A percentile compares a stretch with the other conserved stretches of the same genome.
Evolutionary conservation across 805 yeast species (phyloP).

Genomic region (Candida boleticola): DNA sequence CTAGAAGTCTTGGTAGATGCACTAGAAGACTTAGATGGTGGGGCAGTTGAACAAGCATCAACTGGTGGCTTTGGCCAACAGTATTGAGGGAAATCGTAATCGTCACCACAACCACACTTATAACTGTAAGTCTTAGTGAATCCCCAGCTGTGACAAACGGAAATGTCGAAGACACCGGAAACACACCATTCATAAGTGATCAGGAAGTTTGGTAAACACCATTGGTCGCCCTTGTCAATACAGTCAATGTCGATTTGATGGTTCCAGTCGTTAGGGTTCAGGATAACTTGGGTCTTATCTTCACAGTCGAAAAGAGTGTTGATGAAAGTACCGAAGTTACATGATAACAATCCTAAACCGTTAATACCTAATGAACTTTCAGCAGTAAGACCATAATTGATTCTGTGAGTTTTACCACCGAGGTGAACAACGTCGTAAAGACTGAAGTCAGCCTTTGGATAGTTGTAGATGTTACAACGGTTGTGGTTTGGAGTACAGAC

Average conservation of each 20-base stretch:
- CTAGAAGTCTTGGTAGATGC: neutral
- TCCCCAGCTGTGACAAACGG: neutral
- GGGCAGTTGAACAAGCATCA: neutral
- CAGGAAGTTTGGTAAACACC: slow-evolving; percentile 1
- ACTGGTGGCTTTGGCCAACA: slow-evolving; percentile 3
- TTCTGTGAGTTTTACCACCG: neutral
- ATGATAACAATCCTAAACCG: neutral
- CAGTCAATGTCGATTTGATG: neutral
- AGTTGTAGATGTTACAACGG: neutral
- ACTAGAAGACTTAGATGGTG: neutral
- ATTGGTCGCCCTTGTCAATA: slow-evolving; percentile 3
- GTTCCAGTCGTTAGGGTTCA: neutral
- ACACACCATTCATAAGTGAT: slow-evolving; percentile 1
- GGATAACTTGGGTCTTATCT: neutral
- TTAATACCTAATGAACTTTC: neutral
- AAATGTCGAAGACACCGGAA: neutral
- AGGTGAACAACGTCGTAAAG: neutral
- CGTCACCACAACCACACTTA: slow-evolving; percentile 1
- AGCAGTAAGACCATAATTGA: neutral
- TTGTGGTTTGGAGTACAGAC: slow-evolving; percentile 1
- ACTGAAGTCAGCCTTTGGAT: neutral
- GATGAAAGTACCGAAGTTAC: neutral
- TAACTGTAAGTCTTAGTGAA: slow-evolving; percentile 1
- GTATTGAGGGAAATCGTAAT: slow-evolving; percentile 3
- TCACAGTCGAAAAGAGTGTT: neutral